phyloP scores from a whole-genome alignment of 345 rosid genomes.

The Aurinia saxatilis region DNA sequence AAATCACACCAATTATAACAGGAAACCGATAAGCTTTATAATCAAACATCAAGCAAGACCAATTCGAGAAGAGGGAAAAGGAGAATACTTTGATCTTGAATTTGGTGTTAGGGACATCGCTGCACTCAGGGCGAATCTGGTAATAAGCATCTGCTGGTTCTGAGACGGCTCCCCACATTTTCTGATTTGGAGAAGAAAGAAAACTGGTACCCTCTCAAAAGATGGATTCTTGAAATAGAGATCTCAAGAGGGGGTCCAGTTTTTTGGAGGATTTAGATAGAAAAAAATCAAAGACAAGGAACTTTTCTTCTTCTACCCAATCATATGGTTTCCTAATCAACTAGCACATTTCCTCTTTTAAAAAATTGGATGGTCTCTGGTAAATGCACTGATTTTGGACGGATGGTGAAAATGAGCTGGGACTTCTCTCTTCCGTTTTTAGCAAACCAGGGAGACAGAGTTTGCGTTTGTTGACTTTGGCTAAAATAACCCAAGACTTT shows the following conservation, averaged over 20 bases:
- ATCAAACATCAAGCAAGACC: too few species aligned
- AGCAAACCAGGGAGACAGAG: background rate
- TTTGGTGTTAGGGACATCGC: constrained; percentile 79
- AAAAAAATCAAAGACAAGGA: constrained; percentile 19
- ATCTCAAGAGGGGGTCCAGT: constrained; percentile 17
- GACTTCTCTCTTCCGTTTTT: background rate
- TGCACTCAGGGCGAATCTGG: constrained; percentile 87
- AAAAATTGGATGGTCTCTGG: background rate
- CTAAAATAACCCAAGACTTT: too few species aligned
- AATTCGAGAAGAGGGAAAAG: background rate
- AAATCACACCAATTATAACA: background rate
- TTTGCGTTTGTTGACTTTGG: background rate
- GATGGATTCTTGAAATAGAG: constrained; percentile 2
- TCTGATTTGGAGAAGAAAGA: too few species aligned
- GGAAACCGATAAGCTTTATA: background rate
- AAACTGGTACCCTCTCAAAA: constrained; percentile 21
- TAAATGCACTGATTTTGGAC: background rate
- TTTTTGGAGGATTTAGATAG: constrained; percentile 8
- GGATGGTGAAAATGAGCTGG: background rate
- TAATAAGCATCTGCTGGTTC: constrained; percentile 87
- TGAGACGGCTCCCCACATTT: constrained; percentile 71
- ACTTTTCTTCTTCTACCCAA: constrained; percentile 5
- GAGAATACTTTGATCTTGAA: constrained; percentile 84
- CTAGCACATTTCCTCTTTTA: background rate
- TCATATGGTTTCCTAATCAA: background rate